These are phyloP conservation scores for Phytophthora tubulina DNA, from an alignment of 352 stramenopile genomes.

Conservation along the genomic window DNA sequence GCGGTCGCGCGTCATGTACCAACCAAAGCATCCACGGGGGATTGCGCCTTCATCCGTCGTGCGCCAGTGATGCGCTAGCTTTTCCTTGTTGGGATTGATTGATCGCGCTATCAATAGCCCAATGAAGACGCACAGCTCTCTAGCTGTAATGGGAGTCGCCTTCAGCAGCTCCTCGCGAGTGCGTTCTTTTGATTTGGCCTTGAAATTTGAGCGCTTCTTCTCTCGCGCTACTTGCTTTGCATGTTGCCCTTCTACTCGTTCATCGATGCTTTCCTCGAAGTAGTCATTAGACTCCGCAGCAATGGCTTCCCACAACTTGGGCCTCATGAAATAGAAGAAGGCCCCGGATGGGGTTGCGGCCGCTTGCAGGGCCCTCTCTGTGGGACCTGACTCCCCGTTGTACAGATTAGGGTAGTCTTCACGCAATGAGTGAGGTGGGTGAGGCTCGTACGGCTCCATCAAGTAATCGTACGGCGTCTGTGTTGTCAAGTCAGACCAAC, in stretches of 20 bases:
- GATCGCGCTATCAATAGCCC: neutral
- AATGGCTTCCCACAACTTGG: slow-evolving; percentile 7
- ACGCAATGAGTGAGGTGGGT: too few species aligned
- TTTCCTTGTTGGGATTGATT: slow-evolving; percentile 5
- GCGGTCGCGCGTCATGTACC: too few species aligned
- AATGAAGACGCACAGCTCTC: slow-evolving; percentile 8
- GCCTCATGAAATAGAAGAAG: slow-evolving; percentile 7
- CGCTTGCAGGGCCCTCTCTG: neutral
- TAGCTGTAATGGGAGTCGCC: neutral
- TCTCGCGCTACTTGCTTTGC: slow-evolving; percentile 2
- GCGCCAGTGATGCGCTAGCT: neutral
- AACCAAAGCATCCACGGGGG: slow-evolving; percentile 3
- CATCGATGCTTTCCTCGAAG: neutral
- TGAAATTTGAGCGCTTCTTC: neutral
- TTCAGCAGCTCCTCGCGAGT: neutral
- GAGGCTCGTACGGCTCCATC: neutral
- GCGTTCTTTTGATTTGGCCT: neutral
- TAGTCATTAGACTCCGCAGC: neutral
- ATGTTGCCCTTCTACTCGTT: neutral
- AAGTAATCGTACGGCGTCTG: neutral
- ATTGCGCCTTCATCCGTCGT: neutral
- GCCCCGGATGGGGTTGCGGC: neutral
- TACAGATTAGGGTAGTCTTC: too few species aligned
- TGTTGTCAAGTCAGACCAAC: too few species aligned
- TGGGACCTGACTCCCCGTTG: too few species aligned